phyloP scores from a whole-genome alignment of 371 early-diverging fungal genomes.

The Syncephalis fuscata region DNA sequence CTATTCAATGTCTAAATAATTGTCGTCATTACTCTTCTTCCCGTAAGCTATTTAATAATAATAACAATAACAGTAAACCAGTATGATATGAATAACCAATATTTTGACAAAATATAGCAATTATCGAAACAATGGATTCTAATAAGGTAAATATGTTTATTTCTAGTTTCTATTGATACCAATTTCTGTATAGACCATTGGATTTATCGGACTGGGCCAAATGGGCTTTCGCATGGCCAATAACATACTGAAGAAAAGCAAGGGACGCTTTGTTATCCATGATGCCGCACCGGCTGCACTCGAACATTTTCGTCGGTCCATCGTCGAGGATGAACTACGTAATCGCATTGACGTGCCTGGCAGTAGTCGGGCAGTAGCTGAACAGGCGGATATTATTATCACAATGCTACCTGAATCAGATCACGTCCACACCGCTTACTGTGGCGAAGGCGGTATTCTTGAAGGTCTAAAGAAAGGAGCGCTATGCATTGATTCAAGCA shows the following conservation, averaged over 20 bases:
- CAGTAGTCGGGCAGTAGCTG: conserved; percentile 52
- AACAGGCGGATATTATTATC: conserved; percentile 53
- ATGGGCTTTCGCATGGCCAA: conserved; percentile 91
- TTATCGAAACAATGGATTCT: too few species aligned
- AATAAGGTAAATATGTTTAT: too few species aligned
- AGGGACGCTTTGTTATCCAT: conserved; percentile 38
- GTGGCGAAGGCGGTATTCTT: conserved; percentile 38
- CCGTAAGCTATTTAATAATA: too few species aligned
- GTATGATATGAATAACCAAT: too few species aligned
- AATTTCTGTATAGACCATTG: conserved; percentile 22
- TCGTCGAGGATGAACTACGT: conserved; percentile 12
- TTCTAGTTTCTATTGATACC: too few species aligned
- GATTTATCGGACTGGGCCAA: conserved; percentile 91
- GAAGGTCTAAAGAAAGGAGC: conserved; percentile 23
- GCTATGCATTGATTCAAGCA: conserved; percentile 77
- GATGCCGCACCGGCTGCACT: conserved; percentile 45
- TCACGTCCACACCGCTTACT: conserved; percentile 69
- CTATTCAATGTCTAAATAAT: too few species aligned
- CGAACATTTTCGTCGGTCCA: conserved; percentile 21
- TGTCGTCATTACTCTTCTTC: too few species aligned
- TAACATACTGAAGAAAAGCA: conserved; percentile 52
- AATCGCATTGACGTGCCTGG: conserved; percentile 25
- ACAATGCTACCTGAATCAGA: conserved; percentile 84
- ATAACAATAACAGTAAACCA: too few species aligned
- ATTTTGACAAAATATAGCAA: too few species aligned